phyloP scores from a whole-genome alignment of 495 filamentous ascomycete genomes.

The Neurospora sp. region DNA sequence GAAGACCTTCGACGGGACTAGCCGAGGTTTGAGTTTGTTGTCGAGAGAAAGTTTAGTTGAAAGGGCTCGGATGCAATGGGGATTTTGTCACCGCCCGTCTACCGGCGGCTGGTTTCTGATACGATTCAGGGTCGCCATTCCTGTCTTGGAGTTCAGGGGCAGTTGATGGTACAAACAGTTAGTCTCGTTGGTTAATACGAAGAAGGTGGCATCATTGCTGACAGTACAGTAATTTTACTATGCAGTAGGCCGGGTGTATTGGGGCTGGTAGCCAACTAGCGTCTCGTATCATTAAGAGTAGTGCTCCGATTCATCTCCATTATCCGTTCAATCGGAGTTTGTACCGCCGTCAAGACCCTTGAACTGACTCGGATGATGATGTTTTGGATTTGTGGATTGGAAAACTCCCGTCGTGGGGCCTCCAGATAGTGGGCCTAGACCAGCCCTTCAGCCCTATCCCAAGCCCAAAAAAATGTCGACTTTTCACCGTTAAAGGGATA shows the following conservation, averaged over 20 bases:
- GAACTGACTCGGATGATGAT: neutral
- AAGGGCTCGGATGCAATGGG: too few species aligned
- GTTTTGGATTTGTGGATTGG: neutral
- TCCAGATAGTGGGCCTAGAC: neutral
- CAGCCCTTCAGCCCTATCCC: neutral
- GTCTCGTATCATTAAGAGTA: neutral
- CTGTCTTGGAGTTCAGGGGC: neutral
- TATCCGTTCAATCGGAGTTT: neutral
- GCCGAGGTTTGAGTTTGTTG: neutral
- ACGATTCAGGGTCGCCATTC: neutral
- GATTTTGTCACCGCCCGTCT: neutral
- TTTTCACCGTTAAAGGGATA: too few species aligned
- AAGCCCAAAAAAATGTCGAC: too few species aligned
- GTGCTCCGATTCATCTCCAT: neutral
- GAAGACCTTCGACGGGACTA: neutral
- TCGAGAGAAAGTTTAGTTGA: neutral
- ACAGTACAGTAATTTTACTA: neutral
- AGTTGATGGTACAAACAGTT: neutral
- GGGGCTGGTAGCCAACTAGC: neutral
- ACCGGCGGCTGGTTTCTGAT: neutral
- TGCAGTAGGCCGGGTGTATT: neutral
- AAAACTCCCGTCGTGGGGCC: neutral
- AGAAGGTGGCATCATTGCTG: neutral
- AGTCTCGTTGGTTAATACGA: too few species aligned
- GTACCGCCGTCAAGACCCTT: neutral